These are phyloP conservation scores for Cryomyces minteri DNA, from an alignment of 495 filamentous ascomycete genomes.

Conservation along the genomic window DNA sequence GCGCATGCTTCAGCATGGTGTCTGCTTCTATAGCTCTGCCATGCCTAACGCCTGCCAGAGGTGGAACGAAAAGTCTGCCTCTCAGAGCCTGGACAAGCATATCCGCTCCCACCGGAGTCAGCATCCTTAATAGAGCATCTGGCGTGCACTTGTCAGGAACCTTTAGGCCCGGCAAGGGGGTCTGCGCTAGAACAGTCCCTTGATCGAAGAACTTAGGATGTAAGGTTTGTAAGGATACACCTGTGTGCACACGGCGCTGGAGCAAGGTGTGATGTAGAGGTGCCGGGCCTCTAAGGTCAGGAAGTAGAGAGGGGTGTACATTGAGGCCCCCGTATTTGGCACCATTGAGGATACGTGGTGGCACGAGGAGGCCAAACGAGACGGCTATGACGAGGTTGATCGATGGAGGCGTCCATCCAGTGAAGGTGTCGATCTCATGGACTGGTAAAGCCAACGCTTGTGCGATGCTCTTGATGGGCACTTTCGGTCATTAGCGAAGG, in stretches of 20 bases:
- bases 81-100: conserved; percentile 18
- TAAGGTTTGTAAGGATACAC: conserved; percentile 72
- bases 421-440: conserved; percentile 64
- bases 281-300: conserved; percentile 50
- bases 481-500: conserved; percentile 22
- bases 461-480: conserved; percentile 55
- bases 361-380: conserved; percentile 88
- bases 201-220: conserved; percentile 58
- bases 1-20: conserved; percentile 18
- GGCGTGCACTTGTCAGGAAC: conserved; percentile 23
- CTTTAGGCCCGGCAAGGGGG: conserved; percentile 30
- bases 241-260: conserved; percentile 31
- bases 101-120: conserved; percentile 22
- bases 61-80: conserved; percentile 44
- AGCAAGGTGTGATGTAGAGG: conserved; percentile 66
- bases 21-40: too few species aligned
- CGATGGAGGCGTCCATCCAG: conserved; percentile 49
- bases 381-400: conserved; percentile 83
- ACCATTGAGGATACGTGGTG: conserved; percentile 46
- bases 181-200: conserved; percentile 56
- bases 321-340: conserved; percentile 78
- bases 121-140: conserved; percentile 15
- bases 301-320: conserved; percentile 85
- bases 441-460: conserved; percentile 40
- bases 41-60: conserved; percentile 19